phyloP scores from a whole-genome alignment of 306 rosid species.

The Calophaca sinica region DNA sequence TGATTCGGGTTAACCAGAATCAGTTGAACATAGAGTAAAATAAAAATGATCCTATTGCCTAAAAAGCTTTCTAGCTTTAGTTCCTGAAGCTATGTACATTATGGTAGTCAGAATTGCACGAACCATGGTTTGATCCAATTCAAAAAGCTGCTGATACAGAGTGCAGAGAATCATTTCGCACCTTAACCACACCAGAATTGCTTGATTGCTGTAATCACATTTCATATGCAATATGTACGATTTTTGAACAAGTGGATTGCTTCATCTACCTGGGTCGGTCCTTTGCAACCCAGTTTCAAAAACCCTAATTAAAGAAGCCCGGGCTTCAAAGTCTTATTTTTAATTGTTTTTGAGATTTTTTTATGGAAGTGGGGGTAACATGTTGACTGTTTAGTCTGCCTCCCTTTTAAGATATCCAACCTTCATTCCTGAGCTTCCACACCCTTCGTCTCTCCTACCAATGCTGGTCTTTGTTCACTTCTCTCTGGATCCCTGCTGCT shows the following conservation, averaged over 20 bases:
- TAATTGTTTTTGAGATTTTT: too few species aligned
- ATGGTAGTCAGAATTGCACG: constrained; percentile 6
- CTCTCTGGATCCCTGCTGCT: too few species aligned
- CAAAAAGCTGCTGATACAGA: too few species aligned
- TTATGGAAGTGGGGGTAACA: too few species aligned
- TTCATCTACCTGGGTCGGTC: not conserved
- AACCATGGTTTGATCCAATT: not conserved
- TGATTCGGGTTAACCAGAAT: constrained; percentile 20
- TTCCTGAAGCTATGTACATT: constrained; percentile 10
- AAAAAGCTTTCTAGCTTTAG: not conserved
- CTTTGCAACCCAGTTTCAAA: not conserved
- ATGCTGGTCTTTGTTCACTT: too few species aligned
- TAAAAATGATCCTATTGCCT: constrained; percentile 1
- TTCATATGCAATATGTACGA: not conserved
- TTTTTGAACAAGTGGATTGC: not conserved
- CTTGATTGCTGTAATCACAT: not conserved
- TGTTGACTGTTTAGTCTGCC: too few species aligned
- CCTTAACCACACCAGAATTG: not conserved
- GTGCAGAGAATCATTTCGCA: too few species aligned
- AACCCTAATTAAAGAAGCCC: too few species aligned
- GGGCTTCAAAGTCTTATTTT: too few species aligned
- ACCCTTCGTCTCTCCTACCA: too few species aligned
- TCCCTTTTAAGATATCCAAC: too few species aligned
- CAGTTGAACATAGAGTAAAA: constrained; percentile 33
- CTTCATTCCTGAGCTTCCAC: too few species aligned